phyloP scores from a whole-genome alignment of 2,329 filamentous ascomycete species.

The Fusarium multiceps region DNA sequence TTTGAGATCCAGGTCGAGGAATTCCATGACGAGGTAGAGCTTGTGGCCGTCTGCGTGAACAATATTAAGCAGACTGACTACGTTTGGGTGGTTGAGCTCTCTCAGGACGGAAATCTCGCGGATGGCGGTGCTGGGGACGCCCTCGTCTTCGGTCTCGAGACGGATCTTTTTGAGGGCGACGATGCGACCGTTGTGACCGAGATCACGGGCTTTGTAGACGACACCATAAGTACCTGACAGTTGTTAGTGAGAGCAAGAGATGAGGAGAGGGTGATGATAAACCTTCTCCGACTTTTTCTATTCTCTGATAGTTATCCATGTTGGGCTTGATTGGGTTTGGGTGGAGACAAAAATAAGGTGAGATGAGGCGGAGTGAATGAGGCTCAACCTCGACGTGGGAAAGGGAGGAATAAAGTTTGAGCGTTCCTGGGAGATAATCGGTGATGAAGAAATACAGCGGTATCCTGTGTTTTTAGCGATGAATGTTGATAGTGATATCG shows the following conservation, averaged over 20 bases:
- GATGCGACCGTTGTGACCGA: constrained; percentile 83
- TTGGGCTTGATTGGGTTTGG: background rate
- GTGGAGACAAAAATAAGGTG: constrained; percentile 6
- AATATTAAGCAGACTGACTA: constrained; percentile 88
- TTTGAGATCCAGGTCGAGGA: constrained; percentile 90
- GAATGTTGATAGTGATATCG: background rate
- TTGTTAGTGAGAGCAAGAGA: no score
- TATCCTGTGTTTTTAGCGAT: background rate
- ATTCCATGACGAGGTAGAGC: constrained; percentile 93
- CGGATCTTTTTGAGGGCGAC: constrained; percentile 96
- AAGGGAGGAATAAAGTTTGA: constrained; percentile 11
- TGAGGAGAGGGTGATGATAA: no score
- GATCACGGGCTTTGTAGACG: constrained; percentile 92
- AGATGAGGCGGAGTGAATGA: constrained; percentile 4
- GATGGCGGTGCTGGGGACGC: constrained; percentile 91
- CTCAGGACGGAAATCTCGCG: constrained; percentile 94
- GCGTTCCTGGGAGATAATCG: background rate
- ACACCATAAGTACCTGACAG: constrained; percentile 87
- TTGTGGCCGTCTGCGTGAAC: constrained; percentile 96
- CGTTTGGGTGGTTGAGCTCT: constrained; percentile 92
- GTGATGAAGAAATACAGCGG: background rate
- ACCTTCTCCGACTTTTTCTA: constrained; percentile 98
- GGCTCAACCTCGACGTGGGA: constrained; percentile 2
- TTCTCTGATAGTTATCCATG: constrained; percentile 97
- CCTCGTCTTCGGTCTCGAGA: constrained; percentile 93